Conservation (phyloP, 441 rosid species). For the Rhodomyrtus psidioides region DNA sequence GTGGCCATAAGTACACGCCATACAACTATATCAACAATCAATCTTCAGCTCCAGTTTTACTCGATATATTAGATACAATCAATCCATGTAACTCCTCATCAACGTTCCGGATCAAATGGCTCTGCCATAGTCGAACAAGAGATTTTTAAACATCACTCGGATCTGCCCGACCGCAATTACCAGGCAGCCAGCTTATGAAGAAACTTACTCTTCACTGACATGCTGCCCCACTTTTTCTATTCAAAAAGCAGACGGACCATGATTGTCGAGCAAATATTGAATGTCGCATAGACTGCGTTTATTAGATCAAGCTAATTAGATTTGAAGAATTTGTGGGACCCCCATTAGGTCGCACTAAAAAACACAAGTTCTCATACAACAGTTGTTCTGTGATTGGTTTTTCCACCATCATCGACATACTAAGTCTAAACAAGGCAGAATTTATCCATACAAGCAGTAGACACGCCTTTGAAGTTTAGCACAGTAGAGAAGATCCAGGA, state of each 20-base stretch:
- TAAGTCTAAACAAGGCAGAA: not conserved
- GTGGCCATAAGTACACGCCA: not conserved
- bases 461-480: not conserved
- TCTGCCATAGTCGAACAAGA: not conserved
- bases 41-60: not conserved
- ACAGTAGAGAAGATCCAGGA: not conserved
- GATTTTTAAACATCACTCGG: not conserved
- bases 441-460: constrained; percentile 4
- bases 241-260: not conserved
- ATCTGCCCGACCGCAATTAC: not conserved
- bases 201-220: not conserved
- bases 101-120: not conserved
- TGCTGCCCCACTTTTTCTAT: not conserved
- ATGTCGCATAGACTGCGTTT: not conserved
- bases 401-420: not conserved
- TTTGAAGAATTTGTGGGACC: not conserved
- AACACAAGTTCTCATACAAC: not conserved
- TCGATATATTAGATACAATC: not conserved
- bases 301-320: not conserved
- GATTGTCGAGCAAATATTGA: not conserved
- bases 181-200: not conserved
- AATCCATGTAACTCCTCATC: not conserved
- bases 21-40: not conserved
- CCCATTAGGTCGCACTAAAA: not conserved
- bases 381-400: not conserved